phyloP scores from a whole-genome alignment of 331 rosid genomes.

The Quercus phellos region DNA sequence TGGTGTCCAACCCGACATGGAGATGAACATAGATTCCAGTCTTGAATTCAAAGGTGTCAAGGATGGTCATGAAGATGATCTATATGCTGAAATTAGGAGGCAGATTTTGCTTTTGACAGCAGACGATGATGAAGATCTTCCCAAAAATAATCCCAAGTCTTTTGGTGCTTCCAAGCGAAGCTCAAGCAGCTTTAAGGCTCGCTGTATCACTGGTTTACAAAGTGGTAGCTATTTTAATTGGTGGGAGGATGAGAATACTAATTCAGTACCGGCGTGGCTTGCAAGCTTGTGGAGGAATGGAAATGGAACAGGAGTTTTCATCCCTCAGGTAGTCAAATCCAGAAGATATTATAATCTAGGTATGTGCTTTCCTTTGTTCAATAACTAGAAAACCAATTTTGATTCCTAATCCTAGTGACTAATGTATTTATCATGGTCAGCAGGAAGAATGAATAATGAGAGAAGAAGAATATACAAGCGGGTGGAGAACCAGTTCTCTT shows the following conservation, averaged over 20 bases:
- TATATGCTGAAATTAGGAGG: slow-evolving; percentile 51
- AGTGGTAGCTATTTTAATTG: slow-evolving; percentile 11
- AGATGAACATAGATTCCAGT: slow-evolving; percentile 19
- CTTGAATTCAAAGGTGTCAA: slow-evolving; percentile 26
- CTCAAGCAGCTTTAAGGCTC: not conserved
- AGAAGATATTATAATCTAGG: slow-evolving; percentile 31
- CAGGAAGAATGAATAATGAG: slow-evolving; percentile 31
- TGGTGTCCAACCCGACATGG: slow-evolving; percentile 11
- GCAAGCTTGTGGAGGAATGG: too few species aligned
- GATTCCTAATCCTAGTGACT: not conserved
- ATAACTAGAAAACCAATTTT: not conserved
- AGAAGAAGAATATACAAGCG: slow-evolving; percentile 29
- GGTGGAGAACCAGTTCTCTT: slow-evolving; percentile 32
- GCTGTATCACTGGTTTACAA: not conserved
- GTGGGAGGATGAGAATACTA: slow-evolving; percentile 24
- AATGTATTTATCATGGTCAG: not conserved
- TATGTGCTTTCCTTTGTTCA: not conserved
- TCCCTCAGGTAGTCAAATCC: slow-evolving; percentile 37
- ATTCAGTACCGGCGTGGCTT: too few species aligned
- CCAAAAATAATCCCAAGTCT: slow-evolving; percentile 14
- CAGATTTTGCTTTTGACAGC: slow-evolving; percentile 53
- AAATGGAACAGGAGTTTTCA: slow-evolving; percentile 56
- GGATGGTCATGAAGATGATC: slow-evolving; percentile 34
- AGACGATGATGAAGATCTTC: slow-evolving; percentile 31
- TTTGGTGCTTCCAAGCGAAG: not conserved